phyloP scores from a whole-genome alignment of 306 rosid genomes.

The Prunus mira region DNA sequence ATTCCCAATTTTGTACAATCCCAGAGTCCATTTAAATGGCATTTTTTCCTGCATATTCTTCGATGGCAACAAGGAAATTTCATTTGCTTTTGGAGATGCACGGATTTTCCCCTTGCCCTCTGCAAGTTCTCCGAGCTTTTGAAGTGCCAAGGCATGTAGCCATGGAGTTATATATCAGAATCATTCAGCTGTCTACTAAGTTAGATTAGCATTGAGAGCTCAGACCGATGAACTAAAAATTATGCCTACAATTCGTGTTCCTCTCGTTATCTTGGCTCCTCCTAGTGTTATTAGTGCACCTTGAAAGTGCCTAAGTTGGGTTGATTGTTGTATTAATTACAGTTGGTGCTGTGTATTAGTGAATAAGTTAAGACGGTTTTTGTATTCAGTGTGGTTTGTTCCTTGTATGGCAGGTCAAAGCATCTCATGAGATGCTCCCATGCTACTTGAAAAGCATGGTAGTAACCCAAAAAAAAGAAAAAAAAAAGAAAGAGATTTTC shows the following conservation, averaged over 20 bases:
- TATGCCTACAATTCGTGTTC: neutral
- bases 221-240: neutral
- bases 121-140: slow-evolving; percentile 9
- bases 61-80: neutral
- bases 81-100: neutral
- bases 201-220: neutral
- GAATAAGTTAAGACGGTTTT: neutral
- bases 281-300: neutral
- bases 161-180: neutral
- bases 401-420: slow-evolving; percentile 13
- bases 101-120: neutral
- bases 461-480: neutral
- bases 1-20: slow-evolving; percentile 30
- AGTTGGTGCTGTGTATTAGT: slow-evolving; percentile 3
- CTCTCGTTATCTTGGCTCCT: neutral
- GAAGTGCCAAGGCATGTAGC: neutral
- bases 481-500: neutral
- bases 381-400: slow-evolving; percentile 8
- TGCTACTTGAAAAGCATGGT: neutral
- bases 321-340: slow-evolving; percentile 2
- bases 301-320: neutral
- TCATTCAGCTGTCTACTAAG: neutral
- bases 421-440: neutral
- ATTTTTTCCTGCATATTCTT: neutral
- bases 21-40: neutral